phyloP scores from a whole-genome alignment of 2,329 filamentous ascomycete species.

The Cladosporium sp. region DNA sequence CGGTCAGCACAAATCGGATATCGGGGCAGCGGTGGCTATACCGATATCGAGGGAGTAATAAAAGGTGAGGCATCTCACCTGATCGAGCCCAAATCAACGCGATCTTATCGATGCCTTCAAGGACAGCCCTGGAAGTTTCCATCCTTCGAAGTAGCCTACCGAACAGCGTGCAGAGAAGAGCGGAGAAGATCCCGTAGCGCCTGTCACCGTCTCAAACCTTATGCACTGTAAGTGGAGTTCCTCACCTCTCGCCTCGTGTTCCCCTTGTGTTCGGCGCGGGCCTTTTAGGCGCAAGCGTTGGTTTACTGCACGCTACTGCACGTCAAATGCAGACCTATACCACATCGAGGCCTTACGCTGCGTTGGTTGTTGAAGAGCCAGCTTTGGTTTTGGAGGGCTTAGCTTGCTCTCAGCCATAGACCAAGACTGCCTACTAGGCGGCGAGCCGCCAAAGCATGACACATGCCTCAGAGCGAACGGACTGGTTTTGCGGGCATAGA shows the following conservation, averaged over 20 bases:
- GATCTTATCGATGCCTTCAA: background rate
- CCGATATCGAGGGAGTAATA: background rate
- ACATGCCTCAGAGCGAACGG: background rate
- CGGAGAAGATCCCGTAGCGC: conserved; percentile 2
- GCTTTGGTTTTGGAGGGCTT: background rate
- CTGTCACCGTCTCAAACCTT: background rate
- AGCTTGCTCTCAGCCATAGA: background rate
- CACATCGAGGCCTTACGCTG: background rate
- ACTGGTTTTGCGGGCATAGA: background rate
- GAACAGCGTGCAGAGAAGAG: background rate
- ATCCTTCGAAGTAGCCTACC: background rate
- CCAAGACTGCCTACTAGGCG: background rate
- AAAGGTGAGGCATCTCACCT: background rate
- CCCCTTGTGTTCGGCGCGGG: conserved; percentile 1
- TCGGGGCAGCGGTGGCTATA: background rate
- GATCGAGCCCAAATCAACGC: background rate
- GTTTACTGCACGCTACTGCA: background rate
- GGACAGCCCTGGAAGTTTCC: background rate
- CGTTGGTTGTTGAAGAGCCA: background rate
- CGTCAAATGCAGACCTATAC: background rate
- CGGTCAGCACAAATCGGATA: background rate
- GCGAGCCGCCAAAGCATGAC: background rate
- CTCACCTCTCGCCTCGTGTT: background rate
- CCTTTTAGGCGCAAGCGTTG: conserved; percentile 5
- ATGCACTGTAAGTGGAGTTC: background rate